phyloP scores from a whole-genome alignment of 2,329 filamentous ascomycete species.

The Thielaviopsis populi region DNA sequence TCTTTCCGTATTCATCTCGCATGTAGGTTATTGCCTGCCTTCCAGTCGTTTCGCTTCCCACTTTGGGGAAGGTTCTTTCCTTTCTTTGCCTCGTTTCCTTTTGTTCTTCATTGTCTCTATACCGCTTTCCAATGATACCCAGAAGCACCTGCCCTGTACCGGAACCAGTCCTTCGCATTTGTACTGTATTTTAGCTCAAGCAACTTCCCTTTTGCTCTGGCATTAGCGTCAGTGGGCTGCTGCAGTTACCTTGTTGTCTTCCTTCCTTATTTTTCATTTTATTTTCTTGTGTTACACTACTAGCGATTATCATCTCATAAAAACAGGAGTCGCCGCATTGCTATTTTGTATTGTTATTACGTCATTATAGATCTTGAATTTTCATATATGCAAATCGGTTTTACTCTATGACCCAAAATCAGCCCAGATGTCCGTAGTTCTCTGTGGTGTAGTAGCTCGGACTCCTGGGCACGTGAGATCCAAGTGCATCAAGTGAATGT shows the following conservation, averaged over 20 bases:
- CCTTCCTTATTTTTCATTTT: neutral
- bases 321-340: neutral
- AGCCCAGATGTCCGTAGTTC: neutral
- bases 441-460: neutral
- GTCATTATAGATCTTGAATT: neutral
- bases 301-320: neutral
- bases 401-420: neutral
- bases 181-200: neutral
- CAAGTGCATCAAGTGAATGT: neutral
- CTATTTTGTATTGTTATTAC: neutral
- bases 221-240: neutral
- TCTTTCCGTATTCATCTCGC: too few species aligned
- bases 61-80: neutral
- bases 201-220: neutral
- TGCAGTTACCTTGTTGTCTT: neutral
- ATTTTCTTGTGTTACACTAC: neutral
- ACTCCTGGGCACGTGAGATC: neutral
- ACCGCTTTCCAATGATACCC: neutral
- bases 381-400: neutral
- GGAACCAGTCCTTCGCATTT: conserved; percentile 3
- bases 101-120: neutral
- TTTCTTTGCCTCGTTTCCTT: neutral
- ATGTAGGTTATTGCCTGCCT: neutral
- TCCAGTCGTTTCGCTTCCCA: neutral
- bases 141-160: neutral